Conservation (phyloP, 257 asterid genomes). For the Solanum clarkiae region DNA sequence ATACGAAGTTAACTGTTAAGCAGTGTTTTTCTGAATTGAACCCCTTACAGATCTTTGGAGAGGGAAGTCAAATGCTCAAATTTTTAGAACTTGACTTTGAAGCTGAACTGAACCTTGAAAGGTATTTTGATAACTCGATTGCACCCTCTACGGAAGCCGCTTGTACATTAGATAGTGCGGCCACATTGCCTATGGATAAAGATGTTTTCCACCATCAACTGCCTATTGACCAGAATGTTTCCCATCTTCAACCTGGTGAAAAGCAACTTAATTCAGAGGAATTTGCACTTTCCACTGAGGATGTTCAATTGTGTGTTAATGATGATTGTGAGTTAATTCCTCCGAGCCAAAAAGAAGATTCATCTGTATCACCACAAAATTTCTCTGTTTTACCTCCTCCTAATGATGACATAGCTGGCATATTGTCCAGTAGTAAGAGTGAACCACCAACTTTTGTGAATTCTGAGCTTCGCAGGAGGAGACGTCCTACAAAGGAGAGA, state of each 20-base stretch:
- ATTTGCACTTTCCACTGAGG: not conserved
- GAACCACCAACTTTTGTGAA: slow-evolving; percentile 2
- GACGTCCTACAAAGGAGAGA: slow-evolving; percentile 3
- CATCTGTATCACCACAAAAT: slow-evolving; percentile 2
- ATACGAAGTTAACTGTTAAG: slow-evolving; percentile 25
- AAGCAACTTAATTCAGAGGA: not conserved
- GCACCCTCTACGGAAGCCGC: slow-evolving; percentile 24
- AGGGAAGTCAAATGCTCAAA: slow-evolving; percentile 15
- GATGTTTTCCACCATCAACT: not conserved
- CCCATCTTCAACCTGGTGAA: slow-evolving; percentile 2
- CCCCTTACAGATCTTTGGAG: slow-evolving; percentile 16
- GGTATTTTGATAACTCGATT: slow-evolving; percentile 7
- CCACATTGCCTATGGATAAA: not conserved
- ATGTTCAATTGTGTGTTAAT: not conserved
- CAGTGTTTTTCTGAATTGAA: slow-evolving; percentile 24
- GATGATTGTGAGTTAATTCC: not conserved
- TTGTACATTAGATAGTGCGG: slow-evolving; percentile 12
- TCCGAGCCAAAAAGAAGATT: slow-evolving; percentile 9
- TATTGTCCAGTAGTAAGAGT: slow-evolving; percentile 7
- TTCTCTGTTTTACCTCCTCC: slow-evolving; percentile 9
- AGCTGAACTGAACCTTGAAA: slow-evolving; percentile 14
- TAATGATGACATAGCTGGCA: slow-evolving; percentile 7
- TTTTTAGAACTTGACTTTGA: slow-evolving; percentile 14
- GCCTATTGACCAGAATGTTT: not conserved
- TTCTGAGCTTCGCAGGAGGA: not conserved